Conservation (phyloP, 2,329 filamentous ascomycete species). For the Stachybotrys chartarum region DNA sequence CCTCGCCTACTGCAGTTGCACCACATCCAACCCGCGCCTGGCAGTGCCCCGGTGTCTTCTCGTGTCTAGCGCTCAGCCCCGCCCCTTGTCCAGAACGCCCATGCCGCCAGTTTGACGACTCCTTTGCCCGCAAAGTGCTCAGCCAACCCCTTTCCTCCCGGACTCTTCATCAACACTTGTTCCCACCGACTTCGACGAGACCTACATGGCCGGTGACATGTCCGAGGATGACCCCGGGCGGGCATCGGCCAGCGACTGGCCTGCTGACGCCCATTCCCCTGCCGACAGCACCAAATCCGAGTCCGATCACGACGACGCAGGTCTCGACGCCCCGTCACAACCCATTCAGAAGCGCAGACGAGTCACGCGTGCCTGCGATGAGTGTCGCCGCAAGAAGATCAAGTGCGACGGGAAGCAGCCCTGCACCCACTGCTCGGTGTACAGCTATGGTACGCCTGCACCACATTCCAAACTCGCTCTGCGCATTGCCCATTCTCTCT, state of each 20-base stretch:
- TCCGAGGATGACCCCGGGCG: conserved; percentile 35
- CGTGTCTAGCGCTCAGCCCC: neutral
- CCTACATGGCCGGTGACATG: conserved; percentile 28
- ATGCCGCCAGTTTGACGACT: conserved; percentile 1
- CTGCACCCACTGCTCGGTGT: conserved; percentile 94
- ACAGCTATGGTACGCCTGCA: conserved; percentile 79
- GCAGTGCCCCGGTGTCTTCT: neutral
- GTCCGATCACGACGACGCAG: conserved; percentile 30
- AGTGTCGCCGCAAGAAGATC: conserved; percentile 80
- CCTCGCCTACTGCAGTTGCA: conserved; percentile 22
- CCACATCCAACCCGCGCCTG: conserved; percentile 12
- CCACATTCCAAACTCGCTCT: neutral
- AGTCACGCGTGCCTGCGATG: conserved; percentile 75
- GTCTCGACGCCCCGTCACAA: conserved; percentile 31
- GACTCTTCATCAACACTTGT: conserved; percentile 6
- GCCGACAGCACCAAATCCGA: conserved; percentile 36
- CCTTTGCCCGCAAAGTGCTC: conserved; percentile 1
- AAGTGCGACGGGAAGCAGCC: conserved; percentile 84
- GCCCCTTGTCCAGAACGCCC: neutral
- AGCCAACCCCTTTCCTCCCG: conserved; percentile 5
- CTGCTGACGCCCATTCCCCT: conserved; percentile 28
- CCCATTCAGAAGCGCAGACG: conserved; percentile 70
- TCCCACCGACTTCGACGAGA: conserved; percentile 11
- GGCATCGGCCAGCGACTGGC: conserved; percentile 25
- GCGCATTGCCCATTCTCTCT: neutral